Evolutionary conservation across 768 basidiomycete genomes (phyloP).

Genomic region (Russula ochroleuca): DNA sequence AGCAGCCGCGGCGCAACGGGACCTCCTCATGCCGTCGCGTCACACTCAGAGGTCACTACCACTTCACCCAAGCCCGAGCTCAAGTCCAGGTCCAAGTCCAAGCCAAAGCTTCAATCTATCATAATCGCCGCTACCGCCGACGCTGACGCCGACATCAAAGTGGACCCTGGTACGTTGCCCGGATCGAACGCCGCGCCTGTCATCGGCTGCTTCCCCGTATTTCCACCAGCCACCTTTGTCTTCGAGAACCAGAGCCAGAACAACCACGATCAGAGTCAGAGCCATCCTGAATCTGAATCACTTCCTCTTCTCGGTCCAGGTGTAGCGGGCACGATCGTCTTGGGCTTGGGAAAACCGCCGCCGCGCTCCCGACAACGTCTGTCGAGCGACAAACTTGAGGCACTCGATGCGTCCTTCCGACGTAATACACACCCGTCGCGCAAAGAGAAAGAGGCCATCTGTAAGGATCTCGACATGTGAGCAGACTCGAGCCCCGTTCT

Average conservation of each 20-base stretch:
- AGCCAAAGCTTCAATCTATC: not conserved
- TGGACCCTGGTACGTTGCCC: not conserved
- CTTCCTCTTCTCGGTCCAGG: not conserved
- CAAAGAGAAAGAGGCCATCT: constrained; percentile 40
- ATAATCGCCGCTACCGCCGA: not conserved
- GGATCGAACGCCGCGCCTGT: not conserved
- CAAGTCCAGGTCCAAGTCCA: not conserved
- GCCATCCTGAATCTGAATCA: not conserved
- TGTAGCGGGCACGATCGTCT: not conserved
- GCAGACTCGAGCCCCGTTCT: constrained; percentile 11
- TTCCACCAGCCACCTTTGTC: constrained; percentile 9
- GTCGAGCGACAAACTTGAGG: constrained; percentile 37
- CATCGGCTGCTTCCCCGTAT: constrained; percentile 1
- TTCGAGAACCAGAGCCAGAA: not conserved
- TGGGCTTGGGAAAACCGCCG: constrained; percentile 22
- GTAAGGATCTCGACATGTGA: constrained; percentile 41
- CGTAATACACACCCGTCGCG: constrained; percentile 40
- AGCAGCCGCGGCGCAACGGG: not conserved
- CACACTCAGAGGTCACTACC: not conserved
- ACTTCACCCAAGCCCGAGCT: too few species aligned
- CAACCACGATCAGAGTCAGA: not conserved
- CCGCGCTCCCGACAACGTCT: constrained; percentile 39
- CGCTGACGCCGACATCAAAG: not conserved
- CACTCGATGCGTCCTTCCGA: constrained; percentile 38
- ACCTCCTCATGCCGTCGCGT: not conserved